Evolutionary conservation across 2,329 filamentous ascomycete genomes (phyloP).

Genomic region (Botrytis fragariae): DNA sequence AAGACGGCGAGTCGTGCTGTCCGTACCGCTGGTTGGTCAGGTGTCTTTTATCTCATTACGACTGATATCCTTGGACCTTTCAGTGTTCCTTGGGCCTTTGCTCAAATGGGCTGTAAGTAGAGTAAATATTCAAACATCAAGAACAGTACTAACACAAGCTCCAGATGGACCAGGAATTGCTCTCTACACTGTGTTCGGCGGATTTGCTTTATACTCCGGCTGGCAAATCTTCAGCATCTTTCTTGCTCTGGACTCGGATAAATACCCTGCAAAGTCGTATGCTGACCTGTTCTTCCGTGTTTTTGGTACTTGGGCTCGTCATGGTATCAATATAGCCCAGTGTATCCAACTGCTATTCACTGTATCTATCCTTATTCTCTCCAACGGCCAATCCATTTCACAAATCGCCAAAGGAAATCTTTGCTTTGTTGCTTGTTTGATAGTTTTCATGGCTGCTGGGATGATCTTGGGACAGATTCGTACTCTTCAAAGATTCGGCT

Average conservation of each 20-base stretch:
- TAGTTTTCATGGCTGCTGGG: conserved; percentile 34
- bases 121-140: not conserved
- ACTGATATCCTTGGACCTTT: conserved; percentile 32
- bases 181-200: conserved; percentile 30
- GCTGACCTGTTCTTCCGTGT: conserved; percentile 31
- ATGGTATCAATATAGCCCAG: conserved; percentile 28
- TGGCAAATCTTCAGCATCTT: conserved; percentile 29
- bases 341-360: conserved; percentile 26
- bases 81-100: conserved; percentile 28
- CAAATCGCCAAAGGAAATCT: conserved; percentile 27
- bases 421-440: conserved; percentile 32
- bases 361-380: conserved; percentile 28
- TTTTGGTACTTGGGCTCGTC: conserved; percentile 27
- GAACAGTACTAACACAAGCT: not conserved
- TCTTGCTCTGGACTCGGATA: conserved; percentile 28
- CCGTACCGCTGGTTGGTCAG: conserved; percentile 28
- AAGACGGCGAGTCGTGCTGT: conserved; percentile 29
- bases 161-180: conserved; percentile 26
- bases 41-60: conserved; percentile 32
- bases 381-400: conserved; percentile 26
- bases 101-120: conserved; percentile 25
- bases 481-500: conserved; percentile 35
- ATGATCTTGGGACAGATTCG: conserved; percentile 36
- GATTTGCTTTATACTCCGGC: conserved; percentile 29
- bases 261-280: conserved; percentile 29